These are phyloP conservation scores for Grifola frondosa DNA, from an alignment of 1,284 basidiomycete genomes.

Conservation along the genomic window DNA sequence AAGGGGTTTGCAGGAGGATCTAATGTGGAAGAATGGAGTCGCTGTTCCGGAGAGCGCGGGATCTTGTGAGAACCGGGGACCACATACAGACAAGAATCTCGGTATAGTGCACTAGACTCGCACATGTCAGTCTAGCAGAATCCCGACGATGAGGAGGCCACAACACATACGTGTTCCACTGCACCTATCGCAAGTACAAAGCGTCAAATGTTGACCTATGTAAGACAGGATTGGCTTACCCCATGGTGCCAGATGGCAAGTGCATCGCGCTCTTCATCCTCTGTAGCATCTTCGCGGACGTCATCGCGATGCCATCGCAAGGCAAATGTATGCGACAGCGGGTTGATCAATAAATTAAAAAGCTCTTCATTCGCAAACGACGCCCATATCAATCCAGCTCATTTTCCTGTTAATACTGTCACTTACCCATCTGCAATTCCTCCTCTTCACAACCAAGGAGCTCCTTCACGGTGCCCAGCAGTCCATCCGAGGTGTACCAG, in stretches of 20 bases:
- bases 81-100: slow-evolving; percentile 73
- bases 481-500: slow-evolving; percentile 66
- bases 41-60: slow-evolving; percentile 62
- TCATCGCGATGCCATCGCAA: slow-evolving; percentile 86
- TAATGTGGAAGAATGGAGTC: slow-evolving; percentile 52
- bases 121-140: not conserved
- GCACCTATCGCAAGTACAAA: slow-evolving; percentile 46
- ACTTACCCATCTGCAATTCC: slow-evolving; percentile 72
- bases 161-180: slow-evolving; percentile 77
- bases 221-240: slow-evolving; percentile 38
- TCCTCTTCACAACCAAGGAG: slow-evolving; percentile 59
- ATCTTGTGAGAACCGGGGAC: slow-evolving; percentile 70
- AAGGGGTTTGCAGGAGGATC: slow-evolving; percentile 58
- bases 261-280: slow-evolving; percentile 63
- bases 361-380: slow-evolving; percentile 50
- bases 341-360: slow-evolving; percentile 81
- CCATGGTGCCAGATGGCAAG: slow-evolving; percentile 67
- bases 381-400: not conserved
- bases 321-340: slow-evolving; percentile 65
- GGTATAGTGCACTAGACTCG: slow-evolving; percentile 65
- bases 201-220: not conserved
- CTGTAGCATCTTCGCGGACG: slow-evolving; percentile 58
- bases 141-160: not conserved
- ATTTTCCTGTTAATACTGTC: not conserved
- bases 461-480: slow-evolving; percentile 48